Conservation (phyloP, 148 eudicot species). For the Limonium bicolor region DNA sequence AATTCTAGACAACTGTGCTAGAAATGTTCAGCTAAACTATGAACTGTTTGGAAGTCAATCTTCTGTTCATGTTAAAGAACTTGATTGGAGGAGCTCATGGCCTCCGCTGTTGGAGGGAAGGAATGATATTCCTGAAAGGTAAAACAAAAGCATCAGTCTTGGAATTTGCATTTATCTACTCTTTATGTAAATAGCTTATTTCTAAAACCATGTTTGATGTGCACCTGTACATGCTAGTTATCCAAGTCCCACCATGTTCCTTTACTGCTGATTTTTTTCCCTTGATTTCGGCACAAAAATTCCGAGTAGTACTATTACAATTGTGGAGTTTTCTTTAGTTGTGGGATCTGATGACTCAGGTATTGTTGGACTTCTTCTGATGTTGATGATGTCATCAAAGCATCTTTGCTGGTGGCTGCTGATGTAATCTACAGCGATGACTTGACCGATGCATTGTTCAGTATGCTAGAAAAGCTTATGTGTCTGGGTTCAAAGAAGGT, state of each 20-base stretch:
- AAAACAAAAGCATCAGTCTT: conserved; percentile 3
- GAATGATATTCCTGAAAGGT: conserved; percentile 19
- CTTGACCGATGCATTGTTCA: conserved; percentile 77
- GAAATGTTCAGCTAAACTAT: conserved; percentile 53
- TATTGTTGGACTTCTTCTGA: conserved; percentile 55
- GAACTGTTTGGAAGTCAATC: conserved; percentile 27
- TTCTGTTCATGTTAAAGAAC: conserved; percentile 76
- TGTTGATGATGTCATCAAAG: conserved; percentile 42
- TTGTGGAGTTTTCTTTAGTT: no score
- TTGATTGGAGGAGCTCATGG: conserved; percentile 80
- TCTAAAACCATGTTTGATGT: background rate
- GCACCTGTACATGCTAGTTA: no score
- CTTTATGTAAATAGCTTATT: background rate
- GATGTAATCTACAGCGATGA: conserved; percentile 93
- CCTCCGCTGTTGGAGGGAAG: conserved; percentile 30
- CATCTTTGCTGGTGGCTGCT: conserved; percentile 84
- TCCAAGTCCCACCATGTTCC: no score
- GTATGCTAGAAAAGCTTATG: conserved; percentile 45
- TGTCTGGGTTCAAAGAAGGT: conserved; percentile 50
- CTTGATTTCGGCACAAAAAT: no score
- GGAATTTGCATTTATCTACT: background rate
- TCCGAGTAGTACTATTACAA: no score
- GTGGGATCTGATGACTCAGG: conserved; percentile 19
- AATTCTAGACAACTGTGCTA: conserved; percentile 62
- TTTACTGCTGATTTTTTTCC: no score